Evolutionary conservation across 768 basidiomycete species (phyloP), one percentile per base, ranked within the genome.

Genomic region (Leucocoprinus sp.): DNA sequence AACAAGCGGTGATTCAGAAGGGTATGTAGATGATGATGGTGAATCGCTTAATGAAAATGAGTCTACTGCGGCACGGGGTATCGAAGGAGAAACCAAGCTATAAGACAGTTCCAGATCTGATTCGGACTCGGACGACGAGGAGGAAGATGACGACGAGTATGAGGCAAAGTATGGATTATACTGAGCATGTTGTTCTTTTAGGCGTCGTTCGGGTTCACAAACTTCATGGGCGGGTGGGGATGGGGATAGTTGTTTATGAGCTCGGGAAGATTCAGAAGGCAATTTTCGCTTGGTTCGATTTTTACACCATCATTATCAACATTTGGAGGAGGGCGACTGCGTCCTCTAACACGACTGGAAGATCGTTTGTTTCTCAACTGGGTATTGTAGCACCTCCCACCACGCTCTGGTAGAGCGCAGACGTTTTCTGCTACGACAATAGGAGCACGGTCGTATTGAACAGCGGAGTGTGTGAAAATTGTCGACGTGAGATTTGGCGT

Each of bases 381-480:
- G 2, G 54, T 28, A 41, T 50, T 53, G 53, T 73, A 63, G n/a
- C 67, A 69, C 45, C 83, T 65, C 22, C 72, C 79, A 8, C 80
- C 77, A 31, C 86, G 74, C 42, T 72, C 74, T 1, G 86, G 86
- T 4, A 90, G 60, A 22, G 73, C 78, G 42, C 84, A 84, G 1
- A 55, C 49, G 56, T 87, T 88, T 2, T 79, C 80, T 2, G 67
- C 62, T 19, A 89, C 84, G 17, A 68, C 61, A 55, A 86, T 84
- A 1, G 87, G 80, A 2, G 77, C 74, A 29, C 86, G 77, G 57
- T 90, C 86, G 60, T 89, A 90, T 0, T 65, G 66, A 17, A 67
- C 56, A 1, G 82, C 64, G 0, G 86, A 84, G 56, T 89, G 78
- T 5, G 84, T 78, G 38, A 68, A 67, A 48, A 71, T 75, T 6